Evolutionary conservation across 129 eudicot species (phyloP), one percentile per base, ranked within the genome.

Genomic region (Solidago caesia): DNA sequence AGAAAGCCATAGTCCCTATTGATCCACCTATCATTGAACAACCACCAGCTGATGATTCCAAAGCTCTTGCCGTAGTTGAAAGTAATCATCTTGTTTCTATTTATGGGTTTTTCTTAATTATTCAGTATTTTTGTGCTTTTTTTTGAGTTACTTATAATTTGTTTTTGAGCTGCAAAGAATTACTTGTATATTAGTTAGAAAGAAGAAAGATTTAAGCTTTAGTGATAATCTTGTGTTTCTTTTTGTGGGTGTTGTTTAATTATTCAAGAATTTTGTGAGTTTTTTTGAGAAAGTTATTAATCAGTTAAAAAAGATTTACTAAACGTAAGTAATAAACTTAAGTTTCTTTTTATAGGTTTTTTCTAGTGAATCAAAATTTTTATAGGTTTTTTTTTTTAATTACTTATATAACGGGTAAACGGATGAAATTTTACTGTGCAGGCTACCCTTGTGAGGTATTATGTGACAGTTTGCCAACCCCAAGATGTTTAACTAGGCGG

Each of bases 11-110:
- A 4, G 57, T 81, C 42, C 81, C 91, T 2, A 75, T 67, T 52
- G 77, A 81, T 64, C 86, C 81, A 59, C 81, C 85, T 75, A 66
- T 85, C 12, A 25, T 84, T 6, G 85, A 86, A 67, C 86, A 86
- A 59, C 83, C 82, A 12, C 85, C 84, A 3, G 78, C 79, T 44
- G 90, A 87, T 52, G 97, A 91, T 48, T 79, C 90, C 62, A 82
- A 92, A 80, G 89, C 96, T 39, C 87, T 90, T 46, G 88, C 66
- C 33, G 44, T 80, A 26, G 89, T 84, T 48, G 89, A 87, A 87
- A 84, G 96, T 92, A 85, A 63, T 60, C 81, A 33, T 26, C n/a
- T 5, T 59, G 21, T 21, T 21, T 21, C 21, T 21, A 21, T 21
- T 21, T 21, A 21, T 21, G 21, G 21, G 21, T 64, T 15, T 5